Percentiles rank a stretch among this genome's conserved stretches.
Evolutionary conservation across 768 basidiomycete species (phyloP).

Genomic region (Favolaschia claudopus): DNA sequence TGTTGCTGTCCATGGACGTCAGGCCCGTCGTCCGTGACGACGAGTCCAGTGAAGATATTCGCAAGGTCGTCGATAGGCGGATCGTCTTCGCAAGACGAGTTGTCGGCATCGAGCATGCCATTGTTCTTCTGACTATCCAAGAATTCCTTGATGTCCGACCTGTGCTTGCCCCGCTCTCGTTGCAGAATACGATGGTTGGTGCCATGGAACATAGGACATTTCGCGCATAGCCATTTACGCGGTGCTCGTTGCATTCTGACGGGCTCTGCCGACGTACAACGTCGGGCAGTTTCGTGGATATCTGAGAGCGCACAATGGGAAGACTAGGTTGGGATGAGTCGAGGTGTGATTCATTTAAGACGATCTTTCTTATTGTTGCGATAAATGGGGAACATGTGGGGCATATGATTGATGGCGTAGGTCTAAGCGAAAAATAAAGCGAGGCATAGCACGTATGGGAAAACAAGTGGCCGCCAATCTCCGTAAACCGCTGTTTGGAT

Average conservation of each 20-base stretch:
- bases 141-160: neutral
- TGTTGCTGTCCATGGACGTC: neutral
- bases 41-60: neutral
- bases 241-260: too few species aligned
- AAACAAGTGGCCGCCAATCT: neutral
- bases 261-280: neutral
- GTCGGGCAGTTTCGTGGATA: neutral
- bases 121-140: neutral
- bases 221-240: neutral
- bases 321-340: too few species aligned
- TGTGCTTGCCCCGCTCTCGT: neutral
- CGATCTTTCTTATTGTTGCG: too few species aligned
- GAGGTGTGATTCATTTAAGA: too few species aligned
- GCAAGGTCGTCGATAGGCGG: neutral
- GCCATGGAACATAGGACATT: neutral
- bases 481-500: neutral
- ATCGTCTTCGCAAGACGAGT: neutral
- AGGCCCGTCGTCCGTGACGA: neutral
- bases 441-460: neutral
- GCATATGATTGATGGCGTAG: too few species aligned
- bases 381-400: too few species aligned
- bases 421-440: neutral
- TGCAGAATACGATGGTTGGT: neutral
- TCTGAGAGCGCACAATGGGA: too few species aligned
- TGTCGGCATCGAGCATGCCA: too few species aligned